Conservation (phyloP, 1,284 basidiomycete genomes). For the Lentinus polychrous region DNA sequence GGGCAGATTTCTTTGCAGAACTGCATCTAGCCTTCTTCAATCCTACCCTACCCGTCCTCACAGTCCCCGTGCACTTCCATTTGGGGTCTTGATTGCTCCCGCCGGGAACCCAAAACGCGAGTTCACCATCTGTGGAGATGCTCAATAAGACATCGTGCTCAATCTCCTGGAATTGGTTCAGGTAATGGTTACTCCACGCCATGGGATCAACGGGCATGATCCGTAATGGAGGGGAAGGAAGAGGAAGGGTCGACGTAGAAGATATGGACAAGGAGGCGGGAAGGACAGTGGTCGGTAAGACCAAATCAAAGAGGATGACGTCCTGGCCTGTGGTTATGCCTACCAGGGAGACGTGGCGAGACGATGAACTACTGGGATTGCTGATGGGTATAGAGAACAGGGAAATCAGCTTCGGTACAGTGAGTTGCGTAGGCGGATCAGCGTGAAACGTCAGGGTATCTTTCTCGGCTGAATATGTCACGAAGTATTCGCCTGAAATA, state of each 20-base stretch:
- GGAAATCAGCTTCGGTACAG: conserved; percentile 44
- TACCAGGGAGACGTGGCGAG: conserved; percentile 15
- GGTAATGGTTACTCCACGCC: conserved; percentile 64
- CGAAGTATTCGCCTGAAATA: conserved; percentile 29
- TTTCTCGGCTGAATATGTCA: conserved; percentile 39
- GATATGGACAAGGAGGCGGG: conserved; percentile 27
- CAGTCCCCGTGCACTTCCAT: conserved; percentile 70
- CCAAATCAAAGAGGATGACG: conserved; percentile 16
- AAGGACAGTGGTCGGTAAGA: conserved; percentile 7
- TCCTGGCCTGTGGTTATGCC: conserved; percentile 18
- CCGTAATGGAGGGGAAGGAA: conserved; percentile 40
- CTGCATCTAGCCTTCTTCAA: conserved; percentile 75
- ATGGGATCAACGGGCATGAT: conserved; percentile 86
- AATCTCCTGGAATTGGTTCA: conserved; percentile 24
- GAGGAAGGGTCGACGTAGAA: conserved; percentile 43
- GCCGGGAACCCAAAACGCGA: conserved; percentile 79
- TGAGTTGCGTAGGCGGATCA: conserved; percentile 35
- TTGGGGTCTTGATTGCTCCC: conserved; percentile 26
- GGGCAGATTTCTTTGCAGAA: conserved; percentile 82
- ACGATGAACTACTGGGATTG: conserved; percentile 13
- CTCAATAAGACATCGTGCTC: conserved; percentile 73
- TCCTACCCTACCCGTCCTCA: conserved; percentile 60
- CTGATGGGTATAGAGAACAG: conserved; percentile 55
- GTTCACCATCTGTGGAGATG: conserved; percentile 63
- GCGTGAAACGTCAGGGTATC: conserved; percentile 44